Percentiles rank a stretch among this genome's conserved stretches.
Conservation (phyloP, 2,329 filamentous ascomycete species). For the Aspergillus vadensis region DNA sequence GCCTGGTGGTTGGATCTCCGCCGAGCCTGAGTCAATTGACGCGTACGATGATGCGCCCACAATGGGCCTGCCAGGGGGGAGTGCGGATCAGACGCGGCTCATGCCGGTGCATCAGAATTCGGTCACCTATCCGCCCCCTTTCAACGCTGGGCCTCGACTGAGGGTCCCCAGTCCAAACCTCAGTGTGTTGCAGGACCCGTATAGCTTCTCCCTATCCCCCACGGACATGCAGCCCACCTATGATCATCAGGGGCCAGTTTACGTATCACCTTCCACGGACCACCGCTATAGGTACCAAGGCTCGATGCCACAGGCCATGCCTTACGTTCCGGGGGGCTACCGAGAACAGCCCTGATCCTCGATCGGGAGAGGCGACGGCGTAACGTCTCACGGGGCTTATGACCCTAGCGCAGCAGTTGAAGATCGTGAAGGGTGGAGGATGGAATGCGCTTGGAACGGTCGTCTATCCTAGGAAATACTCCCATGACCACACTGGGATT, state of each 20-base stretch:
- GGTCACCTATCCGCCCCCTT: slow-evolving; percentile 38
- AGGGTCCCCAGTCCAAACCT: slow-evolving; percentile 23
- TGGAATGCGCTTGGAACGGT: background rate
- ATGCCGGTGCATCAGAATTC: slow-evolving; percentile 33
- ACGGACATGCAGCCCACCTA: slow-evolving; percentile 25
- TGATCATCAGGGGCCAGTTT: slow-evolving; percentile 26
- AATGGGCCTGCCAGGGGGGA: slow-evolving; percentile 18
- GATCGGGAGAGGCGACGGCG: background rate
- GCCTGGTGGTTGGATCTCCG: slow-evolving; percentile 27
- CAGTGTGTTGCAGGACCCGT: slow-evolving; percentile 27
- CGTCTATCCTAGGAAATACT: background rate
- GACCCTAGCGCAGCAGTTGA: slow-evolving; percentile 11
- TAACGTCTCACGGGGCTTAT: background rate
- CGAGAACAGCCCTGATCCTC: slow-evolving; percentile 21
- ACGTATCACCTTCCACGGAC: slow-evolving; percentile 28
- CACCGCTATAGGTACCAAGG: slow-evolving; percentile 22
- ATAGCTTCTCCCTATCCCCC: slow-evolving; percentile 27
- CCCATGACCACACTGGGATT: background rate
- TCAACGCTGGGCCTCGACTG: slow-evolving; percentile 29
- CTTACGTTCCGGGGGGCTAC: slow-evolving; percentile 20
- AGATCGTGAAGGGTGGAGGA: slow-evolving; percentile 9
- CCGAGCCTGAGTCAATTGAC: slow-evolving; percentile 32
- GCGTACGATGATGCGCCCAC: slow-evolving; percentile 21
- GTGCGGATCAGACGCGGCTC: slow-evolving; percentile 20
- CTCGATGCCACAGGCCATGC: slow-evolving; percentile 18